Evolutionary conservation across 306 rosid species (phyloP), one percentile per base, ranked within the genome.

Genomic region (Fragaria nilgerrensis): DNA sequence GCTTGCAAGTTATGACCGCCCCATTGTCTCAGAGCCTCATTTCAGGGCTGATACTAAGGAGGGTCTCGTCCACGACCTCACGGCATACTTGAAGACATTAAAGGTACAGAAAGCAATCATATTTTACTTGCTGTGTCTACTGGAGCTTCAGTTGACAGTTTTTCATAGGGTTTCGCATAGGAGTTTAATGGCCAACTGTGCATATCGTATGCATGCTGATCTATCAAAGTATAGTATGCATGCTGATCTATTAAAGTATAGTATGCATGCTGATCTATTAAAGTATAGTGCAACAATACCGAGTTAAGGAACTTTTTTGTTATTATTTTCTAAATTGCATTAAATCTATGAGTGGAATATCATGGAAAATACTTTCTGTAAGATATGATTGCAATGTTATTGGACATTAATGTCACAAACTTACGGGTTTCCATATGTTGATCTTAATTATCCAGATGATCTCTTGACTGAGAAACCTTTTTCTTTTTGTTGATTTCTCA

Each of bases 1-100:
- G 72, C 84, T 83, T 72, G 84, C 84, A 58, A 83, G 84, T 76
- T 79, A 79, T 83, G 86, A 83, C 70, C 86, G 81, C 41, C 84
- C 81, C 39, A 83, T 72, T 59, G 63, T 79, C 50, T 83, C 79
- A n/a, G 81, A 79, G 78, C 86, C 86, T 47, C 61, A 67, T 49
- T 80, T 84, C 68, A 76, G 48, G 64, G 49, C 55, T 48, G 84
- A 76, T 72, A 17, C 63, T 29, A 83, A 58, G 81, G 86, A 72
- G 72, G 79, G 79, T 39, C 79, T 84, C 14, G 63, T 84, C 77
- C 79, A 5, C 52, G 82, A 80, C 53, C 84, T 84, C 50, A 77
- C 80, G 27, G 73, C 73, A 1, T 84, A 84, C 76, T 72, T 84
- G 84, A 79, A 68, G 77, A 80, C 75, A 36, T 68, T 77, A 71